Evolutionary conservation across 129 eudicot species (phyloP).

Genomic region (Arctium minus): DNA sequence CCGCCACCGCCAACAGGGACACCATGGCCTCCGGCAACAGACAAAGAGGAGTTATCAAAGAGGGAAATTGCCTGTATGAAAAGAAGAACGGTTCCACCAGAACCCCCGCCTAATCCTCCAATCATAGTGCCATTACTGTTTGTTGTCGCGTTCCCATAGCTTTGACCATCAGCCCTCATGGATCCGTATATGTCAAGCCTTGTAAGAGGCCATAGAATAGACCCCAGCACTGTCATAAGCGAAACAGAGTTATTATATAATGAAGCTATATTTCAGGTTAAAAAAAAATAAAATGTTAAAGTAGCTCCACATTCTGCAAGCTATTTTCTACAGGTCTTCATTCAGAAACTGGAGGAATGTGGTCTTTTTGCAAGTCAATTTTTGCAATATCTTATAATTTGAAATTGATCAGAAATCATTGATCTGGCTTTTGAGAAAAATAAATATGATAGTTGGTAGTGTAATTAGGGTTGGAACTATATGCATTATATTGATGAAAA

Average conservation of each 20-base stretch:
- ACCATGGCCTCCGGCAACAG: constrained; percentile 77
- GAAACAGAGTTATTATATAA: background rate
- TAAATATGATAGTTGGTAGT: too few relatives aligned
- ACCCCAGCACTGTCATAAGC: constrained; percentile 59
- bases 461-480: too few relatives aligned
- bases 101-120: constrained; percentile 86
- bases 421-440: too few relatives aligned
- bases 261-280: too few relatives aligned
- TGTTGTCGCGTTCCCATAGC: constrained; percentile 39
- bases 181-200: constrained; percentile 75
- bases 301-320: background rate
- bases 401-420: too few relatives aligned
- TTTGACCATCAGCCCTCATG: constrained; percentile 82
- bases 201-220: constrained; percentile 67
- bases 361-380: too few relatives aligned
- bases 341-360: too few relatives aligned
- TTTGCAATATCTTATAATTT: too few relatives aligned
- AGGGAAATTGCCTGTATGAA: constrained; percentile 53
- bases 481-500: too few relatives aligned
- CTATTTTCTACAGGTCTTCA: background rate
- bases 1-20: constrained; percentile 83
- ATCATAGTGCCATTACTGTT: constrained; percentile 47
- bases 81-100: constrained; percentile 85
- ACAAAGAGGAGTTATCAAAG: constrained; percentile 53
- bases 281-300: constrained; percentile 9